phyloP scores from a whole-genome alignment of 768 basidiomycete genomes.

The Hirschioporus abietinus region DNA sequence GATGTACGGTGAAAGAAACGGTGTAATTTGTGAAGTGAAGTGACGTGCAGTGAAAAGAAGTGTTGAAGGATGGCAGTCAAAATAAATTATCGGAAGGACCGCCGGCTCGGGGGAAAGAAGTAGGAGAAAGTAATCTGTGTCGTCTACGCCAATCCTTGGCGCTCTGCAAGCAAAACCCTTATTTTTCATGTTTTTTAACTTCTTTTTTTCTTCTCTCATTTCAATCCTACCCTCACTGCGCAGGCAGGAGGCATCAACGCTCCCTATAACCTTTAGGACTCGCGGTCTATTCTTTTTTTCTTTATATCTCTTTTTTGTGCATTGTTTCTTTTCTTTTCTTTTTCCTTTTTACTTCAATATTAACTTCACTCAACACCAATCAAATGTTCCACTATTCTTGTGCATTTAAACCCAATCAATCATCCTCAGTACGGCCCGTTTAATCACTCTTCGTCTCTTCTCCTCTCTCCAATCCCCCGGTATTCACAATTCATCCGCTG shows the following conservation, averaged over 20 bases:
- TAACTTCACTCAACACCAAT: neutral
- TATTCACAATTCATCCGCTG: neutral
- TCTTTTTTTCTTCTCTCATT: neutral
- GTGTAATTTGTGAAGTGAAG: neutral
- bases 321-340: neutral
- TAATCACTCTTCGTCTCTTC: neutral
- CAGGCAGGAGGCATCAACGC: neutral
- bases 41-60: neutral
- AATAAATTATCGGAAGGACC: slow-evolving; percentile 1
- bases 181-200: neutral
- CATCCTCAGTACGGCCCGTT: neutral
- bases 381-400: neutral
- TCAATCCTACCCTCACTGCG: neutral
- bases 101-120: neutral
- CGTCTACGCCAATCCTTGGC: too few species aligned
- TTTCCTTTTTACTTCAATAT: neutral
- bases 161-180: neutral
- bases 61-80: neutral
- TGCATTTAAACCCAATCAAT: neutral
- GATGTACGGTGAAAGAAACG: neutral
- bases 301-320: neutral
- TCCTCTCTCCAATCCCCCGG: neutral
- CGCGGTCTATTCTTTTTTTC: neutral
- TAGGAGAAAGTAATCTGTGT: neutral
- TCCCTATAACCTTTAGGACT: neutral